Evolutionary conservation across 495 filamentous ascomycete genomes (phyloP).

Genomic region (Clohesyomyces aquaticus): DNA sequence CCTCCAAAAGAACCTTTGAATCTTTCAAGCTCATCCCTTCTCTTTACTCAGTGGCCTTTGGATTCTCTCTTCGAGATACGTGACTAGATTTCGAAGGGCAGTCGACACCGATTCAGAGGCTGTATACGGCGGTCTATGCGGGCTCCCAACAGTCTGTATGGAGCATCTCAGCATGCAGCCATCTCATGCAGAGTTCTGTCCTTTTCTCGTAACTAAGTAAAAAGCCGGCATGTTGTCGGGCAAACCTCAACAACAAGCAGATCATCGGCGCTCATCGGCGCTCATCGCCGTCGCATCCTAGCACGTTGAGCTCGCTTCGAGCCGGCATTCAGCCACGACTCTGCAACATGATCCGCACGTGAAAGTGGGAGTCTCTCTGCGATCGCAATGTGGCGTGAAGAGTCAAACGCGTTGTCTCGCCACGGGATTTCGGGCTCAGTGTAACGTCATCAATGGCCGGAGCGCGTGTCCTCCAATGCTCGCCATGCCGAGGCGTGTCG

Average conservation of each 20-base stretch:
- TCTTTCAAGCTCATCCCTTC: no score
- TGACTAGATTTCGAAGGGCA: no score
- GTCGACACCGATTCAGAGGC: no score
- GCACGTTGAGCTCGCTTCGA: conserved; percentile 30
- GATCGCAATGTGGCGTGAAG: background rate
- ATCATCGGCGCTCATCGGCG: conserved; percentile 14
- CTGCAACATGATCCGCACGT: background rate
- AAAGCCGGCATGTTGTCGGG: conserved; percentile 18
- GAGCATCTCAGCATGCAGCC: background rate
- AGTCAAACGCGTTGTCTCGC: background rate
- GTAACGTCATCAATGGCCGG: background rate
- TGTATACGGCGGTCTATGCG: no score
- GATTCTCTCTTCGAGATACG: no score
- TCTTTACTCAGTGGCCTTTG: no score
- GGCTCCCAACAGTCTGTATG: no score
- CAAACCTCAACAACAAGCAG: conserved; percentile 29
- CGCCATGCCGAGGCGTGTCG: conserved; percentile 29
- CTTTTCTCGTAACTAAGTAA: background rate
- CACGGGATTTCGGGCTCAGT: background rate
- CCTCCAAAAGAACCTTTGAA: no score
- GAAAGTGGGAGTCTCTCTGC: conserved; percentile 4
- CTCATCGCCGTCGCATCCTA: conserved; percentile 21
- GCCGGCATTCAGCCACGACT: conserved; percentile 20
- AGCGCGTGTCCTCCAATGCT: background rate
- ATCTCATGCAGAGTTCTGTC: background rate